phyloP scores from a whole-genome alignment of 495 filamentous ascomycete genomes.

The Podospora appendiculata region DNA sequence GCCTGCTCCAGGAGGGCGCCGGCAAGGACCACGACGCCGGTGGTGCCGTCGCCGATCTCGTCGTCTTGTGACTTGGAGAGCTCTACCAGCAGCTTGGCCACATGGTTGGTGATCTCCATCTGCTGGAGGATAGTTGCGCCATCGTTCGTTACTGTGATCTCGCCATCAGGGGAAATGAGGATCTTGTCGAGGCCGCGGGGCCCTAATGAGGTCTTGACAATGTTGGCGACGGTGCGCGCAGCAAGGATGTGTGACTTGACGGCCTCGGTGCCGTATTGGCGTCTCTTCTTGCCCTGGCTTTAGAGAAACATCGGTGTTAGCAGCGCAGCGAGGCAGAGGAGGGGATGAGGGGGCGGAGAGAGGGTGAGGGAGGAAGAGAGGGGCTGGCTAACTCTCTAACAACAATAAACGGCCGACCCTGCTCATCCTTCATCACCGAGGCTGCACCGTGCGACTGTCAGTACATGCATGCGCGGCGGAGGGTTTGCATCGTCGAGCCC shows the following conservation, averaged over 20 bases:
- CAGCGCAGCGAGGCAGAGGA: constrained; percentile 10
- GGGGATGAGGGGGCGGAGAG: constrained; percentile 8
- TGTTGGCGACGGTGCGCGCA: constrained; percentile 89
- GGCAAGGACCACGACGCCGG: constrained; percentile 93
- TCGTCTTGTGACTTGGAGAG: constrained; percentile 99
- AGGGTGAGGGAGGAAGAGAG: constrained; percentile 1
- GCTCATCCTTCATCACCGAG: constrained; percentile 70
- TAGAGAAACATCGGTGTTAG: no score
- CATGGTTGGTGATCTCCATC: constrained; percentile 99
- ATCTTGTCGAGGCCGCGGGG: constrained; percentile 98
- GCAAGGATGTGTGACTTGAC: constrained; percentile 97
- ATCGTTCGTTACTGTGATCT: constrained; percentile 99
- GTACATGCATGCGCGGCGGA: not conserved
- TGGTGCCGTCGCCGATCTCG: constrained; percentile 98
- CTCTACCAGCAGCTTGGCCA: constrained; percentile 92
- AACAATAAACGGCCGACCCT: constrained; percentile 94
- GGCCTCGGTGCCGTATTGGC: constrained; percentile 90
- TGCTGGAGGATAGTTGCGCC: constrained; percentile 94
- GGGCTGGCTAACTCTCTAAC: constrained; percentile 80
- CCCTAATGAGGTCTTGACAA: constrained; percentile 94
- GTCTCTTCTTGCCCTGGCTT: constrained; percentile 96
- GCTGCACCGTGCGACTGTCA: constrained; percentile 26
- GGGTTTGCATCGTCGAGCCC: not conserved
- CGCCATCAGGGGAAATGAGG: constrained; percentile 95
- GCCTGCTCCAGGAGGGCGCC: constrained; percentile 94